phyloP scores from a whole-genome alignment of 441 rosid species.

The Euphorbia celastroides region DNA sequence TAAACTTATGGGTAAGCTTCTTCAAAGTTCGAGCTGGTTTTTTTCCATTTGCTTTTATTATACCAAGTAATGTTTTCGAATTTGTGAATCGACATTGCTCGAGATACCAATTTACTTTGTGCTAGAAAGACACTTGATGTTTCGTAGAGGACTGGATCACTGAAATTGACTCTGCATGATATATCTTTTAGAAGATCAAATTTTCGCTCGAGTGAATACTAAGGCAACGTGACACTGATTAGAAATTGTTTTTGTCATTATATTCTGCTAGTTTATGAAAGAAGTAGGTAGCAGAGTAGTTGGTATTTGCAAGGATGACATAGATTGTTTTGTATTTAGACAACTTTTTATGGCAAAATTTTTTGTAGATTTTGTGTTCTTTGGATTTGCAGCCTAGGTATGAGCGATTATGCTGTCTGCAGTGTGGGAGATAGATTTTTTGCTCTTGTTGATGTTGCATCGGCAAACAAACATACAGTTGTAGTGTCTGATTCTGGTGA shows the following conservation, averaged over 20 bases:
- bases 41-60: not conserved
- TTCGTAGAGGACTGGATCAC: too few relatives aligned
- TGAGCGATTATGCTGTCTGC: too few relatives aligned
- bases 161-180: not conserved
- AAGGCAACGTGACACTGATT: not conserved
- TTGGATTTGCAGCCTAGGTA: too few relatives aligned
- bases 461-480: constrained; percentile 94
- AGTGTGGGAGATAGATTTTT: too few relatives aligned
- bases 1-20: constrained; percentile 75
- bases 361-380: too few relatives aligned
- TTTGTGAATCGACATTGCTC: not conserved
- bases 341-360: too few relatives aligned
- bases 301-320: too few relatives aligned
- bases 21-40: not conserved
- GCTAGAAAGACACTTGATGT: not conserved
- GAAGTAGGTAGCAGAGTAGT: too few relatives aligned
- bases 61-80: not conserved
- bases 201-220: not conserved
- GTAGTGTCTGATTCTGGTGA: constrained; percentile 92
- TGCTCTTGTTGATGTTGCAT: constrained; percentile 92
- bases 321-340: too few relatives aligned
- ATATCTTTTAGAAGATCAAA: not conserved
- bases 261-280: not conserved
- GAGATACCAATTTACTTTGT: not conserved
- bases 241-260: not conserved